These are phyloP conservation scores for Trichoderma oligosporum DNA, from an alignment of 2,329 filamentous ascomycete genomes.

Conservation along the genomic window DNA sequence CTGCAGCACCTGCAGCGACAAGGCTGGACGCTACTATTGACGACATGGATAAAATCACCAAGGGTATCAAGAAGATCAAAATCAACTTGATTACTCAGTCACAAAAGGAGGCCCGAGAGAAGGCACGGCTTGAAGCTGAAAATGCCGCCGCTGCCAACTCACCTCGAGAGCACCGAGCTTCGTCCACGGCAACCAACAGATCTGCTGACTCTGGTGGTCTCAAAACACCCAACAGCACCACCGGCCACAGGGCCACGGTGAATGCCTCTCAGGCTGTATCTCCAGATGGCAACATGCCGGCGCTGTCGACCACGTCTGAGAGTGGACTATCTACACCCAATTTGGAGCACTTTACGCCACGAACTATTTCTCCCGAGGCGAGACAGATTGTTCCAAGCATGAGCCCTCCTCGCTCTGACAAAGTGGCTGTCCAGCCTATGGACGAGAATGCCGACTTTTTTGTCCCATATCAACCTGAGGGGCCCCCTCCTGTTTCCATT, in stretches of 20 bases:
- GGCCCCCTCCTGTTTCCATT: slow-evolving; percentile 40
- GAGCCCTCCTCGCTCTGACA: slow-evolving; percentile 32
- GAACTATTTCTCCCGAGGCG: slow-evolving; percentile 24
- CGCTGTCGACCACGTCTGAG: slow-evolving; percentile 25
- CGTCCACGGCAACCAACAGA: slow-evolving; percentile 7
- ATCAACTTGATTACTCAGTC: slow-evolving; percentile 58
- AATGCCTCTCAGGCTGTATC: background rate
- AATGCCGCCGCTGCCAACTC: slow-evolving; percentile 9
- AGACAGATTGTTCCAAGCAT: slow-evolving; percentile 25
- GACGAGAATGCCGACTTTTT: slow-evolving; percentile 41
- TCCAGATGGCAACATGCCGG: slow-evolving; percentile 21
- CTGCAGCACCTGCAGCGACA: slow-evolving; percentile 15
- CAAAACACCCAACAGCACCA: slow-evolving; percentile 7
- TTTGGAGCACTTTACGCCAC: slow-evolving; percentile 25
- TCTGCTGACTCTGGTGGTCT: slow-evolving; percentile 3
- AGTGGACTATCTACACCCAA: slow-evolving; percentile 28
- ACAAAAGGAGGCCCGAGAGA: slow-evolving; percentile 52
- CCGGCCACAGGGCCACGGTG: background rate
- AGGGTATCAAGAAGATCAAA: slow-evolving; percentile 59
- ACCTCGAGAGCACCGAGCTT: background rate
- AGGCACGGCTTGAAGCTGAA: slow-evolving; percentile 28
- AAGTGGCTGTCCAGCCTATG: slow-evolving; percentile 28
- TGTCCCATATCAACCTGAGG: slow-evolving; percentile 54
- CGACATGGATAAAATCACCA: slow-evolving; percentile 53
- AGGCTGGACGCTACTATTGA: slow-evolving; percentile 25